Base-by-base conservation (phyloP, 768 basidiomycete genomes). In the Serendipita vermifera region DNA sequence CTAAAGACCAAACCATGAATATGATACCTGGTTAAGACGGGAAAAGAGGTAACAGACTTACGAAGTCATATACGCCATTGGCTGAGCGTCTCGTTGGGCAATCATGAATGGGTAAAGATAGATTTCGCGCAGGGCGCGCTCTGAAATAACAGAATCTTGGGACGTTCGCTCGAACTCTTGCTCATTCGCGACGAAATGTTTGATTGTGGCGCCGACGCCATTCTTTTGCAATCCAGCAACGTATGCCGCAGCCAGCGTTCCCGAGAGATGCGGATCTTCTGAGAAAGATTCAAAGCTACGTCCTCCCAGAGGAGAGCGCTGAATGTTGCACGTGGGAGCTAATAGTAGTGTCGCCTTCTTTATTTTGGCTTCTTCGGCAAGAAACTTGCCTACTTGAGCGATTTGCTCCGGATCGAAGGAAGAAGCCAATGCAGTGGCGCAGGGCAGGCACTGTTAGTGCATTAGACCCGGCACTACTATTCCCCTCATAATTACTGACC, bases 101-200 rank as follows among this genome's bases (percentile, higher is more conserved):
- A 84, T 69, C 80, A 83, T 81, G 66, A 82, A 82, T 75, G 82
- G 83, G 63, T 80, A 79, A 3, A 86, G 72, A 65, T 87, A 86
- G 54, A 87, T 72, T 64, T 87, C 84, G 40, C 83, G 73, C 39
- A 87, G 67, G 17, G 84, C 81, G 31, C 85, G 72, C 29, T 77
- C 75, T 6, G 81, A 80, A 59, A 87, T 69, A 33, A 79, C 76
- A 9, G 81, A 81, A 13, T 81, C 78, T 15, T 76, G 77, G 5
- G 80, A 77, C 9, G 77, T 79, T 11, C 83, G 73, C 64, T 85
- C 82, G 60, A 82, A 77, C 64, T 86, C 84, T 66, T 84, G 81
- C 62, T 85, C 84, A 67, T 85, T 85, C 4, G 69, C 80, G 40
- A 81, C 79, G 59, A 85, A 89, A 64, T 90, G 88, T 65, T 90